Base-by-base conservation (phyloP, 1,284 basidiomycete genomes). In the Neonothopanus nambi region DNA sequence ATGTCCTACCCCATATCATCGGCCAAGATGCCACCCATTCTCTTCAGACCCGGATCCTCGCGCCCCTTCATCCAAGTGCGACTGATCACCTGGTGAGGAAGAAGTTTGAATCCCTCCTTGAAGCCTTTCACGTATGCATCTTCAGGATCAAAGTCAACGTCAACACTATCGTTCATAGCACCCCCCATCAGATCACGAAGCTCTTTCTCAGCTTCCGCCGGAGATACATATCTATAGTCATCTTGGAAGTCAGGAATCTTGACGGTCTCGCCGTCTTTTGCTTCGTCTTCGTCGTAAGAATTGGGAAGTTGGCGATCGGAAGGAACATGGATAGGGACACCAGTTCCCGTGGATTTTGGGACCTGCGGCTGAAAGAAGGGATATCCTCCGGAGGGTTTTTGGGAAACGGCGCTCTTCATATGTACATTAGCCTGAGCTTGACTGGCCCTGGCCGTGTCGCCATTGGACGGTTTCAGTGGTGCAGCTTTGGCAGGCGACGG, bases 21-120 rank as follows among this genome's bases (percentile, higher is more conserved):
- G 0, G 95, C 94, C 9, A 97, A 74, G 62, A 97, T 96, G 0
- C 95, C 95, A 1, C 95, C 95, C 24, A 68, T 76, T 61, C 87
- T 84, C 68, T 91, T 91, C 26, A 85, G 87, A 5, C 77, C 73
- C 4, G 67, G 52, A 57, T 77, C 70, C 68, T 98, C 95, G 17
- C 95, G 79, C 30, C 88, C 82, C 28, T 77, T 78, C 93, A 98
- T 95, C 94, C 95, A 98, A 30, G 74, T 72, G 1, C 93, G 80
- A 18, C 93, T 92, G 48, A 88, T 73, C 12, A 96, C 78, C 64
- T 98, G 95, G 70, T 98, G 95, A 1, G 93, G 89, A 61, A 96
- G 76, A 23, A 98, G 75, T 41, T 65, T 75, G 37, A 95, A 79
- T 13, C 78, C 79, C 13, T 87, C 80, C 8, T 75, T 75, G 65